A percentile compares a stretch with the other conserved stretches of the same genome.
Evolutionary conservation across 2,329 filamentous ascomycete genomes (phyloP).

Genomic region (Exophiala bonariae): DNA sequence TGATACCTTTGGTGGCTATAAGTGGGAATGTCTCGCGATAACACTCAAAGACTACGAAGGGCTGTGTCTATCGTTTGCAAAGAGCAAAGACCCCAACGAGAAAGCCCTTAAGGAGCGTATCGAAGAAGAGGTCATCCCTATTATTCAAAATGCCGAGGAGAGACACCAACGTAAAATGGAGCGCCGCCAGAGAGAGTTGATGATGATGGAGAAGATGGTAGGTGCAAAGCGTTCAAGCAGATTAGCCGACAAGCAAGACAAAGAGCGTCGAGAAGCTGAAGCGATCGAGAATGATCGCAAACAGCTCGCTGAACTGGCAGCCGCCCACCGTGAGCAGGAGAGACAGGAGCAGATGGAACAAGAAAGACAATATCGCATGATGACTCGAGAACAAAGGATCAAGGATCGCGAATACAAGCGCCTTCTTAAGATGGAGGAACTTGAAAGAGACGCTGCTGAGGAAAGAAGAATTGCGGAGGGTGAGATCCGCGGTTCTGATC

Average conservation of each 20-base stretch:
- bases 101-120: slow-evolving; percentile 72
- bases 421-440: slow-evolving; percentile 78
- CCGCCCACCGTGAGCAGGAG: slow-evolving; percentile 60
- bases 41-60: slow-evolving; percentile 73
- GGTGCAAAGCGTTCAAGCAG: slow-evolving; percentile 91
- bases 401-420: slow-evolving; percentile 84
- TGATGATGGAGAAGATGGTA: slow-evolving; percentile 83
- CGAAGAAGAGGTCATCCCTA: slow-evolving; percentile 75
- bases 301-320: slow-evolving; percentile 63
- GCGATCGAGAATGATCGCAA: slow-evolving; percentile 69
- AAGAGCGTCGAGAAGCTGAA: slow-evolving; percentile 71
- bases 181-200: slow-evolving; percentile 77
- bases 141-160: slow-evolving; percentile 75
- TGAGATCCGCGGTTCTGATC: slow-evolving; percentile 69
- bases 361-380: slow-evolving; percentile 75
- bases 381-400: slow-evolving; percentile 81
- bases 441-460: slow-evolving; percentile 75
- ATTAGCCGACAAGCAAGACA: slow-evolving; percentile 78
- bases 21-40: slow-evolving; percentile 89
- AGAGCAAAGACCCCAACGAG: slow-evolving; percentile 81
- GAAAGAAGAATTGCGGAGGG: slow-evolving; percentile 60
- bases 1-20: slow-evolving; percentile 71
- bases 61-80: slow-evolving; percentile 70
- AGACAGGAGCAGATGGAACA: slow-evolving; percentile 65
- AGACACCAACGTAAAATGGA: slow-evolving; percentile 68